phyloP scores from a whole-genome alignment of 2,329 filamentous ascomycete genomes.

The Penicillium sp. region DNA sequence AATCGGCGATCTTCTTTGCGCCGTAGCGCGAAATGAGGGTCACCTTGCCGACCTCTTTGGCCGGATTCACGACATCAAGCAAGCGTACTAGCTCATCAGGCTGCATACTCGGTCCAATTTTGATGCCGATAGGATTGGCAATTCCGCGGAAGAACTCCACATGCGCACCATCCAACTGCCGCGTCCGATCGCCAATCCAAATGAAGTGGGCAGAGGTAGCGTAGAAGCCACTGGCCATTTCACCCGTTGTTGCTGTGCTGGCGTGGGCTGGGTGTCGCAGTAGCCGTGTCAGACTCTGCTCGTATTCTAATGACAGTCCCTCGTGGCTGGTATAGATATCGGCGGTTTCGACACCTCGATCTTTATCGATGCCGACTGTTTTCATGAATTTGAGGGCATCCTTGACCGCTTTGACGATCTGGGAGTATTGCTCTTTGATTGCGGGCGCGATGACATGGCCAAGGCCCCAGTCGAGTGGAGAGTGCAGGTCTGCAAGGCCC shows the following conservation, averaged over 20 bases:
- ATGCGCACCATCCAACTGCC: constrained; percentile 90
- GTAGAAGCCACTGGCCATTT: constrained; percentile 67
- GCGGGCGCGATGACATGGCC: constrained; percentile 85
- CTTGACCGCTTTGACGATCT: constrained; percentile 82
- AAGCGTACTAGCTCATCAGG: constrained; percentile 75
- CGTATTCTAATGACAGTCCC: constrained; percentile 90
- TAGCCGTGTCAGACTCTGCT: constrained; percentile 80
- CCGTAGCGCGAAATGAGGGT: constrained; percentile 97
- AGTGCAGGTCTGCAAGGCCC: constrained; percentile 91
- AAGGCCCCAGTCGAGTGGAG: constrained; percentile 91
- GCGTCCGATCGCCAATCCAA: constrained; percentile 96
- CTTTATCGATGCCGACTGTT: constrained; percentile 87
- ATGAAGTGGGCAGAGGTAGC: constrained; percentile 96
- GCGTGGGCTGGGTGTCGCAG: constrained; percentile 54
- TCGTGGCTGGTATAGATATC: constrained; percentile 97
- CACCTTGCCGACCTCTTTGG: constrained; percentile 83
- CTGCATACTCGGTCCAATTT: constrained; percentile 87
- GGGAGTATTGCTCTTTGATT: constrained; percentile 82
- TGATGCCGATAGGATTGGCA: constrained; percentile 94
- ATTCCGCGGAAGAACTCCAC: constrained; percentile 98
- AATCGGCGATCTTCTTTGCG: constrained; percentile 71
- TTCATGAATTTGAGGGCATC: constrained; percentile 93
- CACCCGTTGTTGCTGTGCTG: constrained; percentile 41
- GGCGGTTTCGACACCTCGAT: constrained; percentile 82
- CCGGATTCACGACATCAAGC: constrained; percentile 83